Evolutionary conservation across 2,329 filamentous ascomycete genomes (phyloP).

Genomic region (Monosporascus sp.): DNA sequence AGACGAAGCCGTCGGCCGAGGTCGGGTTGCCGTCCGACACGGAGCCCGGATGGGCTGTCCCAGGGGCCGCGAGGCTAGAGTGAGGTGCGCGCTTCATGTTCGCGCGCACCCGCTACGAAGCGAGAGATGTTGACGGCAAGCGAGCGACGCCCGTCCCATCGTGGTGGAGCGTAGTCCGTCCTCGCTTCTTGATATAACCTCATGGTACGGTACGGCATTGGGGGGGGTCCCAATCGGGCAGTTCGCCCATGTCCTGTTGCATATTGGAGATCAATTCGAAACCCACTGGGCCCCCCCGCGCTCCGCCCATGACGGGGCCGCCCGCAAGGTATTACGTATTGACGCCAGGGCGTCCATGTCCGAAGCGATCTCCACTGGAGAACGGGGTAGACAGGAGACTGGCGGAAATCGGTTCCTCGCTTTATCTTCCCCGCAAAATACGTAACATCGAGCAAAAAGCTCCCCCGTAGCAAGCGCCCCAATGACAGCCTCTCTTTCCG

Average conservation of each 20-base stretch:
- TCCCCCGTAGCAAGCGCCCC: not conserved
- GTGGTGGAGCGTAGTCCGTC: not conserved
- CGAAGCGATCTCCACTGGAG: no score
- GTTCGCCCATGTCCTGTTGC: not conserved
- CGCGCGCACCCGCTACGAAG: no score
- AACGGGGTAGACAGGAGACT: not conserved
- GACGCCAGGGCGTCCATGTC: not conserved
- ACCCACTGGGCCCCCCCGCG: no score
- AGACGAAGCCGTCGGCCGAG: conserved; percentile 31
- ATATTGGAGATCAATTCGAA: no score
- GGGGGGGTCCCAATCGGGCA: no score
- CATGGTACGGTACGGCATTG: no score
- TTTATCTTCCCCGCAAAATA: not conserved
- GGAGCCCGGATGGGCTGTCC: conserved; percentile 8
- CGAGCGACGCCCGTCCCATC: not conserved
- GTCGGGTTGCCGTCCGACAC: conserved; percentile 31
- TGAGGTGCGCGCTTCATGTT: not conserved
- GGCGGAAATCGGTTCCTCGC: not conserved
- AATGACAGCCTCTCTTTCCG: not conserved
- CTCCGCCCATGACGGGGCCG: no score
- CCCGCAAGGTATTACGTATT: not conserved
- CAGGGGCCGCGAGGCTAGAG: not conserved
- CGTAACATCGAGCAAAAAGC: not conserved
- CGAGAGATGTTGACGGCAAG: no score
- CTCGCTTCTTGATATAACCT: not conserved